Conservation (phyloP, 495 filamentous ascomycete genomes). For the Penicillium goetzii region DNA sequence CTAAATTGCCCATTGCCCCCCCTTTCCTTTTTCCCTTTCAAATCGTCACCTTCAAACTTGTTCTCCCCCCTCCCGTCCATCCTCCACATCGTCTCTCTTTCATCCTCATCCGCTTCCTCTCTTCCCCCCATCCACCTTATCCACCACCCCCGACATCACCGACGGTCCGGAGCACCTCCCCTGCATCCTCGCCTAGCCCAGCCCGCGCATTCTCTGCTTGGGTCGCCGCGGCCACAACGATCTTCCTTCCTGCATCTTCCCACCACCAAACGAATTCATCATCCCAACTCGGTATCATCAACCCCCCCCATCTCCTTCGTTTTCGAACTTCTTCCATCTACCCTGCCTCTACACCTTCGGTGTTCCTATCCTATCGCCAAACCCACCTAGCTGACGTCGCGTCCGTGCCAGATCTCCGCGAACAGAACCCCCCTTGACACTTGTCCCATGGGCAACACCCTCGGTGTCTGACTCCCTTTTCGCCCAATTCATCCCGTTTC, state of each 20-base stretch:
- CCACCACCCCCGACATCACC: slow-evolving; percentile 13
- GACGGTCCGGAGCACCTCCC: slow-evolving; percentile 14
- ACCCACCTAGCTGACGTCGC: slow-evolving; percentile 32
- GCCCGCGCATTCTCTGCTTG: slow-evolving; percentile 41
- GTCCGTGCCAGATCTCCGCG: slow-evolving; percentile 29
- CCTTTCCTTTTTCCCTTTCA: neutral
- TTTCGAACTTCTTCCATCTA: slow-evolving; percentile 12
- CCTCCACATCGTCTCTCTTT: slow-evolving; percentile 5
- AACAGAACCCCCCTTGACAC: slow-evolving; percentile 29
- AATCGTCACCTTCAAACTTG: neutral
- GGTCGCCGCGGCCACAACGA: slow-evolving; percentile 34
- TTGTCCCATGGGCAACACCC: slow-evolving; percentile 23
- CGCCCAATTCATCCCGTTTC: slow-evolving; percentile 26
- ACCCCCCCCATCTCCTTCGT: slow-evolving; percentile 16
- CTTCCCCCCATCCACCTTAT: slow-evolving; percentile 13
- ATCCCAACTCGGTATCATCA: slow-evolving; percentile 28
- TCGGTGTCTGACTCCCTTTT: slow-evolving; percentile 16
- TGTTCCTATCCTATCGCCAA: slow-evolving; percentile 13
- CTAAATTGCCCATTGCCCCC: neutral
- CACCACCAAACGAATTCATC: slow-evolving; percentile 39
- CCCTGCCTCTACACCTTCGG: slow-evolving; percentile 11
- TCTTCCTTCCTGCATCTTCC: slow-evolving; percentile 36
- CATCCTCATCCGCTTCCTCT: slow-evolving; percentile 10
- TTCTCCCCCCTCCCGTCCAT: neutral
- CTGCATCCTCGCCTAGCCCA: slow-evolving; percentile 33